Percentiles rank a stretch among this genome's conserved stretches.
These are phyloP conservation scores for Sugiyamaella smithiae DNA, from an alignment of 805 yeast species.

Conservation along the genomic window DNA sequence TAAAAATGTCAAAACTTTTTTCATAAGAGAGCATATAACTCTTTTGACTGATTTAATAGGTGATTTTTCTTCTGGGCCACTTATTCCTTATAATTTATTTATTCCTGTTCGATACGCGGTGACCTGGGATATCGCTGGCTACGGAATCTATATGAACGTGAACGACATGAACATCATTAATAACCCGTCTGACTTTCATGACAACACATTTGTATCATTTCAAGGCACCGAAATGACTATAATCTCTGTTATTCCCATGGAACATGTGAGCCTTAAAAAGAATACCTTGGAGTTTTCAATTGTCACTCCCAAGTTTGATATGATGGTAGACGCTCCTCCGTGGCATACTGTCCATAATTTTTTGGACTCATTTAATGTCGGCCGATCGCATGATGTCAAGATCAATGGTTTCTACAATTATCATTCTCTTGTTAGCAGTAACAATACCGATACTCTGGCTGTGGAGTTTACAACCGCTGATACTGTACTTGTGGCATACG, in stretches of 20 bases:
- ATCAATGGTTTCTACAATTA: slow-evolving; percentile 66
- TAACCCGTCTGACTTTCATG: slow-evolving; percentile 80
- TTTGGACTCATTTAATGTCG: slow-evolving; percentile 58
- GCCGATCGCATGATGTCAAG: slow-evolving; percentile 59
- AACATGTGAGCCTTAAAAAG: slow-evolving; percentile 41
- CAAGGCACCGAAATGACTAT: slow-evolving; percentile 57
- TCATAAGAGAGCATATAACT: slow-evolving; percentile 79
- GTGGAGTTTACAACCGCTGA: slow-evolving; percentile 64
- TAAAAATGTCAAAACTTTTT: slow-evolving; percentile 53
- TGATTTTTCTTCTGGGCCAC: slow-evolving; percentile 72
- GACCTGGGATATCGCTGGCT: slow-evolving; percentile 55
- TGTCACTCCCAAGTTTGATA: slow-evolving; percentile 52
- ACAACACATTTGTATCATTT: slow-evolving; percentile 72
- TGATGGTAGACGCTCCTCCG: slow-evolving; percentile 75
- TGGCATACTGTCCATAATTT: slow-evolving; percentile 88
- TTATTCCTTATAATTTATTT: slow-evolving; percentile 67
- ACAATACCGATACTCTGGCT: slow-evolving; percentile 64
- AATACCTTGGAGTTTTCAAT: slow-evolving; percentile 51
- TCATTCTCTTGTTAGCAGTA: slow-evolving; percentile 55
- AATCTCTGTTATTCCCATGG: slow-evolving; percentile 56
- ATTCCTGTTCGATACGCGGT: slow-evolving; percentile 66
- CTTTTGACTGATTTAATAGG: slow-evolving; percentile 65
- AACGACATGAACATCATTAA: slow-evolving; percentile 87
- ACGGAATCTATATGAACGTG: slow-evolving; percentile 67
- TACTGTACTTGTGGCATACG: slow-evolving; percentile 70